A percentile compares a stretch with the other conserved stretches of the same genome.
Evolutionary conservation across 768 basidiomycete genomes (phyloP).

Genomic region (Piloderma croceum): DNA sequence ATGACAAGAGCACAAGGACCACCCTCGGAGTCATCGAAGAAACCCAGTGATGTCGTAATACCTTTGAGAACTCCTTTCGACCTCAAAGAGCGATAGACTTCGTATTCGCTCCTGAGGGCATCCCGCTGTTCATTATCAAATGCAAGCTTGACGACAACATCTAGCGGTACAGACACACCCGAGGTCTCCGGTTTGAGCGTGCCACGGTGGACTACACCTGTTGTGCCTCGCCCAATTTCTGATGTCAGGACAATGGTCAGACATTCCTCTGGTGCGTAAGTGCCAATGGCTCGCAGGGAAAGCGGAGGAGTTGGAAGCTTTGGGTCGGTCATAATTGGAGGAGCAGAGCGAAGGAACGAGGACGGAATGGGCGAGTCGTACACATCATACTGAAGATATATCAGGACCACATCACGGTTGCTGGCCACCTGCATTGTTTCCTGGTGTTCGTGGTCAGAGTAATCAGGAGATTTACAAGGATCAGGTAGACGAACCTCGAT

Average conservation of each 20-base stretch:
- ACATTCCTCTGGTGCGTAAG: conserved; percentile 11
- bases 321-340: conserved; percentile 1
- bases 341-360: conserved; percentile 14
- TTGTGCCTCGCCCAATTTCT: conserved; percentile 16
- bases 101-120: conserved; percentile 14
- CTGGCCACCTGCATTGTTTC: conserved; percentile 10
- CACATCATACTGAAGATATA: conserved; percentile 8
- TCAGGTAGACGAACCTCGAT: too few relatives aligned
- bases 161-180: conserved; percentile 7
- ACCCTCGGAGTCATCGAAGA: conserved; percentile 15
- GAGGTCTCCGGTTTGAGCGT: conserved; percentile 11
- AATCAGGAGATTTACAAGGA: too few relatives aligned
- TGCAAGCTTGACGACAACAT: conserved; percentile 15
- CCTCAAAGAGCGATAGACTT: conserved; percentile 11
- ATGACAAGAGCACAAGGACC: too few relatives aligned
- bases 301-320: conserved; percentile 4
- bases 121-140: conserved; percentile 12
- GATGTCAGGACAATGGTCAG: conserved; percentile 12
- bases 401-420: conserved; percentile 6
- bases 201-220: conserved; percentile 14
- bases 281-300: conserved; percentile 10
- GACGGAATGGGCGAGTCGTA: conserved; percentile 14
- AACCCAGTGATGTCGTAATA: conserved; percentile 10
- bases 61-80: conserved; percentile 12
- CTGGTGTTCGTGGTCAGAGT: too few relatives aligned